These are phyloP conservation scores for Dalbergia oliveri DNA, from an alignment of 306 rosid species.

Conservation along the genomic window DNA sequence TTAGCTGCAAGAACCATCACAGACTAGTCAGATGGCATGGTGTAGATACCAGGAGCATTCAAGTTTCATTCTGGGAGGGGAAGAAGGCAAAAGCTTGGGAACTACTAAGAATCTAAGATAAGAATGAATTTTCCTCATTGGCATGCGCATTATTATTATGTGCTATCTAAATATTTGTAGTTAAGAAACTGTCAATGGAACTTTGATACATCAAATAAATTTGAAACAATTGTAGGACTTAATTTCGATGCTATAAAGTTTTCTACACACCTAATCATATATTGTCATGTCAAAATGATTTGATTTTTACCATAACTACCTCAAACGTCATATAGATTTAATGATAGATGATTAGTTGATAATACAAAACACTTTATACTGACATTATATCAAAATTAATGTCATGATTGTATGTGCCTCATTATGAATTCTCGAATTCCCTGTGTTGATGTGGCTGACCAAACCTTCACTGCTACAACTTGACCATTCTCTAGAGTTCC, in stretches of 20 bases:
- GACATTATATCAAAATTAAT: no score
- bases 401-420: conserved; percentile 59
- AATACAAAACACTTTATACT: no score
- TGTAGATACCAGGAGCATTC: conserved; percentile 15
- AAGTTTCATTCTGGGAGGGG: neutral
- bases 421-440: conserved; percentile 89
- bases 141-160: conserved; percentile 14
- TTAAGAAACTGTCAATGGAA: neutral
- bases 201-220: neutral
- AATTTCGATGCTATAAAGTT: no score
- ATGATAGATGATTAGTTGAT: no score
- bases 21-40: conserved; percentile 44
- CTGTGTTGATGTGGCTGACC: conserved; percentile 91
- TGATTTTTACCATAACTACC: no score
- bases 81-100: no score
- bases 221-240: neutral
- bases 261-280: no score
- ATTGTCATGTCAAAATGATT: no score
- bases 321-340: no score
- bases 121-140: neutral
- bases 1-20: conserved; percentile 67
- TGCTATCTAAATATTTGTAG: neutral
- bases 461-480: conserved; percentile 94
- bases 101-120: neutral
- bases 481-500: conserved; percentile 72